Evolutionary conservation across 208 protist species (phyloP).

Genomic region (Leishmania braziliensis): DNA sequence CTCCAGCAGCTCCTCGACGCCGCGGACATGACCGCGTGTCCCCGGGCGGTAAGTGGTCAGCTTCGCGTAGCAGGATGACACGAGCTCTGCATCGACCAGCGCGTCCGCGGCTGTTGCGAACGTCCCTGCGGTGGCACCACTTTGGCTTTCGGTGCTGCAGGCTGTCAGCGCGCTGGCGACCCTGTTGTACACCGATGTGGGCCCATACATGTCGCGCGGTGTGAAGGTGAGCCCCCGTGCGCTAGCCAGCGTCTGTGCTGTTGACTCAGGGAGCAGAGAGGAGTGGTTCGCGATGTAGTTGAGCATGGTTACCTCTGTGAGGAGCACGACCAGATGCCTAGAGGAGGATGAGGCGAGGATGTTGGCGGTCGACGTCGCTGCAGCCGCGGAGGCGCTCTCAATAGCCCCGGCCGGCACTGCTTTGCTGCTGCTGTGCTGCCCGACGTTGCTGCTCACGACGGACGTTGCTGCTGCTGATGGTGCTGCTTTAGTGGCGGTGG

Average conservation of each 20-base stretch:
- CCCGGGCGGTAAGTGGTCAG: slow-evolving; percentile 34
- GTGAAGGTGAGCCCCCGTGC: slow-evolving; percentile 1
- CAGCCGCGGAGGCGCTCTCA: slow-evolving; percentile 17
- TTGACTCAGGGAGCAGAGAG: slow-evolving; percentile 7
- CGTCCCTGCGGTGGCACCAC: neutral
- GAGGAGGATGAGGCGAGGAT: slow-evolving; percentile 44
- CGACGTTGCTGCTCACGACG: neutral
- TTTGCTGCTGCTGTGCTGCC: slow-evolving; percentile 2
- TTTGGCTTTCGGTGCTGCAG: slow-evolving; percentile 2
- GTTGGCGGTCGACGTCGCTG: slow-evolving; percentile 24
- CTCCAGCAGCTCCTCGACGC: slow-evolving; percentile 37
- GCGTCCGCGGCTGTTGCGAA: neutral
- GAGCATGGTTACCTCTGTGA: slow-evolving; percentile 74
- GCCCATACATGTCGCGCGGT: slow-evolving; percentile 25
- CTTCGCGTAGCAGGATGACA: slow-evolving; percentile 17
- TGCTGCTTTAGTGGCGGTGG: slow-evolving; percentile 6
- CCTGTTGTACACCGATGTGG: slow-evolving; percentile 26
- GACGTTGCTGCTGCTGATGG: neutral
- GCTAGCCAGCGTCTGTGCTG: neutral
- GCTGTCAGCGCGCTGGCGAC: neutral
- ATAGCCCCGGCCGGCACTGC: slow-evolving; percentile 17
- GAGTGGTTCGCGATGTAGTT: slow-evolving; percentile 61
- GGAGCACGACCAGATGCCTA: slow-evolving; percentile 63
- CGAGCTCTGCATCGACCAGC: slow-evolving; percentile 4
- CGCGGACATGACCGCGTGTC: slow-evolving; percentile 50